Conservation (phyloP, 2,329 filamentous ascomycete species). For the Xylaria multiplex region DNA sequence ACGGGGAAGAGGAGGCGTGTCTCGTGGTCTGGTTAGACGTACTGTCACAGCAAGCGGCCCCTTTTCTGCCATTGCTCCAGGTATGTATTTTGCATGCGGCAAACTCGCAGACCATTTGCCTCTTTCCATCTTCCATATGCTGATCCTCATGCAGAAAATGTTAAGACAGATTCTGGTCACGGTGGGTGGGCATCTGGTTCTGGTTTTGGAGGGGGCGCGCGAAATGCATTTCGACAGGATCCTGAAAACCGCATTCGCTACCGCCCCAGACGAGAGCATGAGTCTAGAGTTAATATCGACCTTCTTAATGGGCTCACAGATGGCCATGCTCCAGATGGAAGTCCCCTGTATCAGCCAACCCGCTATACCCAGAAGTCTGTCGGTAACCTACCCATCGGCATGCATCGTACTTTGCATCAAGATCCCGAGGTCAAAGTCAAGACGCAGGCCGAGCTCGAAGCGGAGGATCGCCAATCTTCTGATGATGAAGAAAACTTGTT, state of each 20-base stretch:
- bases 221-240: conserved; percentile 46
- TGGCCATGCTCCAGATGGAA: conserved; percentile 57
- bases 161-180: conserved; percentile 37
- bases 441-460: conserved; percentile 67
- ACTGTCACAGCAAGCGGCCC: conserved; percentile 50
- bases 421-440: conserved; percentile 64
- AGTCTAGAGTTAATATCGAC: conserved; percentile 66
- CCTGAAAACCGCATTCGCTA: conserved; percentile 54
- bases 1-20: conserved; percentile 51
- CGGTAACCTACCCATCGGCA: conserved; percentile 63
- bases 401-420: conserved; percentile 64
- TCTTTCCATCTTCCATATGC: conserved; percentile 2
- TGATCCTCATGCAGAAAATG: conserved; percentile 41
- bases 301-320: conserved; percentile 58
- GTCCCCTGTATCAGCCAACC: conserved; percentile 56
- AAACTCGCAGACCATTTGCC: not conserved
- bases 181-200: conserved; percentile 38
- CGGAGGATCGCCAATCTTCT: conserved; percentile 58
- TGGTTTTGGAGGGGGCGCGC: conserved; percentile 39
- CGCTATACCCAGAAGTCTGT: conserved; percentile 44
- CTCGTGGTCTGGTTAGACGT: conserved; percentile 46
- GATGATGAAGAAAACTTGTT: conserved; percentile 60
- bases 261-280: conserved; percentile 54
- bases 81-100: conserved; percentile 33
- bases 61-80: conserved; percentile 49